Base-by-base conservation (phyloP, 306 rosid genomes). In the Acacia crassicarpa region DNA sequence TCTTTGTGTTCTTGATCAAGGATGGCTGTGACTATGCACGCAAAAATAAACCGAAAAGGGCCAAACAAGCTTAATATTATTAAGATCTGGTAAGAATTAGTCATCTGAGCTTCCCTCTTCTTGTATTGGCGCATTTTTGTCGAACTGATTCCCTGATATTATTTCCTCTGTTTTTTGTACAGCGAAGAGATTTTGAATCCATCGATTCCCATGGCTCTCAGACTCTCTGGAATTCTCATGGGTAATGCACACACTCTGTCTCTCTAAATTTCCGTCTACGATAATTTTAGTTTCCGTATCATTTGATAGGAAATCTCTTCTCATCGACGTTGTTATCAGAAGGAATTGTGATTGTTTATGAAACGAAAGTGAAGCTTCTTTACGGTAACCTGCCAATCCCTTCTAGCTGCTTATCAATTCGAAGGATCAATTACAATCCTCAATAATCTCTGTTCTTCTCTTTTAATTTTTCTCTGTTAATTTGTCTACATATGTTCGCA, bases 151-250 rank as follows among this genome's bases (percentile, higher is more conserved):
- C 53, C 72, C 20, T 46, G 49, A 20, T 53, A 6, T 49, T 25
- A 67, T 48, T 74, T 79, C 15, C 45, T 69, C 25, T 62, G 33
- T 43, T 56, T 67, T 63, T 74, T 67, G 82, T 75, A 12, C 85
- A 93, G 98, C 40, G 96, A 93, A 76, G 99, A 95, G 84, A 93
- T 92, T 86, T 84, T 93, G 87, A 91, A 92, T 38, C 98, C 99
- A 20, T 78, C 94, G 16, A 86, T 93, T 89, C 99, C 99, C 1
- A 92, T 95, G 98, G 96, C 97, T 82, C 94, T 95, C 25, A 81
- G 99, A 68, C 97, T 95, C 75, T 92, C 98, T 1, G 97, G 99
- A 44, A 95, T 95, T 88, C 98, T 95, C 82, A 95, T 95, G 99
- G 99, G 99, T 94, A 85, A 76, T 23, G 35, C 45, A 8, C 67